Evolutionary conservation across 2,329 filamentous ascomycete species (phyloP).

Genomic region (Aspergillus uvarum): DNA sequence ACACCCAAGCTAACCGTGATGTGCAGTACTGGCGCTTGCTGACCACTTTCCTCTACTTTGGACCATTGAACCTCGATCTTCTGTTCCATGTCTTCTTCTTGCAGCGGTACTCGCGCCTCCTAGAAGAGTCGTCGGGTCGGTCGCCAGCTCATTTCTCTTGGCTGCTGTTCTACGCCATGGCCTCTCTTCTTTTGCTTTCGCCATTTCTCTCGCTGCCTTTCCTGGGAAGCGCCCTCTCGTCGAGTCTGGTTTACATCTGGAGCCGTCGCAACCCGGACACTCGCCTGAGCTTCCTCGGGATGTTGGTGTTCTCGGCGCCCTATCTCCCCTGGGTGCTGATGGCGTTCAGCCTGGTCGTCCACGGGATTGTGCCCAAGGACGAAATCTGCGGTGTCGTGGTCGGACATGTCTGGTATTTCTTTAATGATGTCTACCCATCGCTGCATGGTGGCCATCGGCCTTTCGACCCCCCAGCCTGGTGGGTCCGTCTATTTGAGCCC

Average conservation of each 20-base stretch:
- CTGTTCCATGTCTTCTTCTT: constrained; percentile 98
- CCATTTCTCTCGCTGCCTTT: constrained; percentile 90
- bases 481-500: constrained; percentile 75
- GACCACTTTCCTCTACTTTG: constrained; percentile 96
- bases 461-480: constrained; percentile 85
- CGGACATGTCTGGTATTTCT: constrained; percentile 97
- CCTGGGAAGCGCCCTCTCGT: constrained; percentile 88
- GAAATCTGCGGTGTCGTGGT: constrained; percentile 94
- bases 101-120: constrained; percentile 88
- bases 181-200: constrained; percentile 75
- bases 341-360: constrained; percentile 86
- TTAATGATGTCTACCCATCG: constrained; percentile 92
- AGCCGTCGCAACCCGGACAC: constrained; percentile 91
- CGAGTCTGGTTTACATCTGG: constrained; percentile 97
- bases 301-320: constrained; percentile 88
- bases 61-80: constrained; percentile 87
- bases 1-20: constrained; percentile 13
- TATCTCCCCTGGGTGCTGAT: constrained; percentile 96
- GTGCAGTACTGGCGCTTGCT: constrained; percentile 90
- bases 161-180: constrained; percentile 82
- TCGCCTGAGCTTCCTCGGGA: constrained; percentile 79
- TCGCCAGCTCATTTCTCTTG: constrained; percentile 93
- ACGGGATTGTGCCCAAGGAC: constrained; percentile 87
- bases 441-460: constrained; percentile 81
- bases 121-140: constrained; percentile 90